A percentile compares a stretch with the other conserved stretches of the same genome.
These are phyloP conservation scores for Vanilla planifolia DNA, from an alignment of 106 monocot genomes.

Conservation along the genomic window DNA sequence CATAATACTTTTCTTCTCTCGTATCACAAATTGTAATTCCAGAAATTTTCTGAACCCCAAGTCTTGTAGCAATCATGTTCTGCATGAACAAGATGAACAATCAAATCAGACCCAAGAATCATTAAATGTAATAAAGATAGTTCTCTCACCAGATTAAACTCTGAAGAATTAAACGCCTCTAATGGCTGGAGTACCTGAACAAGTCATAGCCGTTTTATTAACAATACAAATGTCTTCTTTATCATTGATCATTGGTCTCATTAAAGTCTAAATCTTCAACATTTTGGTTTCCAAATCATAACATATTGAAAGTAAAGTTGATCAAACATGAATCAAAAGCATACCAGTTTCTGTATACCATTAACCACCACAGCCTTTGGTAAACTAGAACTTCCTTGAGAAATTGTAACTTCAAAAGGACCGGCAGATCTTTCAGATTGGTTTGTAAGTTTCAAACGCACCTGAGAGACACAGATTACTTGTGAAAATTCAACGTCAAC, in stretches of 20 bases:
- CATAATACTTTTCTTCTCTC: conserved; percentile 37
- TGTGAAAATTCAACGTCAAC: too few relatives aligned
- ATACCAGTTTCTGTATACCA: conserved; percentile 85
- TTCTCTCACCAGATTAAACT: conserved; percentile 53
- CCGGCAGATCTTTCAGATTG: conserved; percentile 64
- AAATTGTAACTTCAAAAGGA: conserved; percentile 73
- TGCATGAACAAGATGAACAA: conserved; percentile 21
- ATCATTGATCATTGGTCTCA: neutral
- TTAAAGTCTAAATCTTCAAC: too few relatives aligned
- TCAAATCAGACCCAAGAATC: too few relatives aligned
- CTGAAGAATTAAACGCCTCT: conserved; percentile 44
- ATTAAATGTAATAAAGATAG: neutral
- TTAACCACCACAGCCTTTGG: conserved; percentile 66
- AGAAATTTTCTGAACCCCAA: conserved; percentile 67
- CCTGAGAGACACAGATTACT: conserved; percentile 36
- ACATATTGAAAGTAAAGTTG: too few relatives aligned
- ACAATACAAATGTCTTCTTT: neutral
- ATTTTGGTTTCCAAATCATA: too few relatives aligned
- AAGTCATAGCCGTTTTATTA: too few relatives aligned
- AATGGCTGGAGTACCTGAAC: conserved; percentile 55
- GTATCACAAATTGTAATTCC: conserved; percentile 59
- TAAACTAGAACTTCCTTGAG: conserved; percentile 42
- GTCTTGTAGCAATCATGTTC: conserved; percentile 61
- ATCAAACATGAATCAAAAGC: conserved; percentile 6
- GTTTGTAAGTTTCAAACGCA: conserved; percentile 58